Percentiles rank a stretch among this genome's conserved stretches.
phyloP scores from a whole-genome alignment of 1,284 basidiomycete species.

The Pseudozyma sp. region DNA sequence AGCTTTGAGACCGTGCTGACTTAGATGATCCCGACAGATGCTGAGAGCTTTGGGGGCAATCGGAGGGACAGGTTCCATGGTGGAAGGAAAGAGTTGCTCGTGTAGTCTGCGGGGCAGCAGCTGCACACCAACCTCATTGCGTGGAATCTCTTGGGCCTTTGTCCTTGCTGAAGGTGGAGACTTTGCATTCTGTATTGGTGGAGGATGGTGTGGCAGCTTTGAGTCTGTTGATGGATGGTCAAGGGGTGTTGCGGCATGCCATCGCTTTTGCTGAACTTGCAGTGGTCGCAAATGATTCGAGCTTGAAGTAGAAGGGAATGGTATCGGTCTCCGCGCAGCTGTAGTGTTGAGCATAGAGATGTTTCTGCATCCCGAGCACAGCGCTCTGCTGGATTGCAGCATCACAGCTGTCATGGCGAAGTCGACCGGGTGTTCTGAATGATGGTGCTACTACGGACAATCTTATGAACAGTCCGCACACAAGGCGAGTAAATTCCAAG shows the following conservation, averaged over 20 bases:
- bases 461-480: not conserved
- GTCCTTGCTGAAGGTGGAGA: not conserved
- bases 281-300: not conserved
- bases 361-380: not conserved
- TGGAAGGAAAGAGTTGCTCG: conserved; percentile 80
- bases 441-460: not conserved
- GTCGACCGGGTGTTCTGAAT: not conserved
- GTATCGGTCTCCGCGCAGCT: not conserved
- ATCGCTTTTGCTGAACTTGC: conserved; percentile 28
- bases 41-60: conserved; percentile 77
- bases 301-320: not conserved
- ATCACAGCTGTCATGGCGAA: not conserved
- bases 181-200: conserved; percentile 6
- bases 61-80: conserved; percentile 75
- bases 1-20: conserved; percentile 82
- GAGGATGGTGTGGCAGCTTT: conserved; percentile 6
- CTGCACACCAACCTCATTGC: conserved; percentile 92
- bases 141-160: conserved; percentile 19
- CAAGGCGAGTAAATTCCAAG: not conserved
- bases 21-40: conserved; percentile 83
- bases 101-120: conserved; percentile 85
- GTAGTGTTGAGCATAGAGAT: not conserved
- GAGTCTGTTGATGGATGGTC: conserved; percentile 17
- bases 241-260: conserved; percentile 34
- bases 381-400: conserved; percentile 5